A percentile compares a stretch with the other conserved stretches of the same genome.
phyloP scores from a whole-genome alignment of 305 asterid genomes.

The Solanum chacoense region DNA sequence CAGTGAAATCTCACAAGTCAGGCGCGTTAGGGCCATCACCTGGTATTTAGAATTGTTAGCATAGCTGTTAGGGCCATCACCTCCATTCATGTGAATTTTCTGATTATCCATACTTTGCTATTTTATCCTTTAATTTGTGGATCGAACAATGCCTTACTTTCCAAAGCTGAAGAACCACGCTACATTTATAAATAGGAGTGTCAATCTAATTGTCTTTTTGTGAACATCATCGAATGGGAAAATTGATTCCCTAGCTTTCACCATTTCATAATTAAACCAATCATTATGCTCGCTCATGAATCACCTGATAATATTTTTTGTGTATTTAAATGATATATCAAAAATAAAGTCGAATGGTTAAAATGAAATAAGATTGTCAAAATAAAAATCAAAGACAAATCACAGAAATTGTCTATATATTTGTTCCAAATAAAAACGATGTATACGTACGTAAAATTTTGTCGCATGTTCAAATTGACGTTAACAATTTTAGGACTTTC shows the following conservation, averaged over 20 bases:
- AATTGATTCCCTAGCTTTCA: not conserved
- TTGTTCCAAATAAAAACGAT: not conserved
- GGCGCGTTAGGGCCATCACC: constrained; percentile 11
- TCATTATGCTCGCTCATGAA: not conserved
- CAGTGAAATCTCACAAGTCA: not conserved
- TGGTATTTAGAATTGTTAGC: constrained; percentile 37
- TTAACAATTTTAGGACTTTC: not conserved
- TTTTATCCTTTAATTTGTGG: not conserved
- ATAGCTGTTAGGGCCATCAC: constrained; percentile 46
- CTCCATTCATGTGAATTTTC: constrained; percentile 34
- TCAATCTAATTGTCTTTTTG: not conserved
- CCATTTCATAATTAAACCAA: not conserved
- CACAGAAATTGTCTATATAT: not conserved
- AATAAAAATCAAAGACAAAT: not conserved
- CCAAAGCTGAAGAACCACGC: not conserved
- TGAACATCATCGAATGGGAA: not conserved
- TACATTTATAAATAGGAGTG: not conserved
- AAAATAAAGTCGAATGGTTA: not conserved
- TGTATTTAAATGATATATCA: not conserved
- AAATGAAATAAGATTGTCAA: not conserved
- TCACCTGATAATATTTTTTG: not conserved
- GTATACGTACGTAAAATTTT: not conserved
- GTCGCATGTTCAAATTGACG: not conserved
- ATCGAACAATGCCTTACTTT: not conserved
- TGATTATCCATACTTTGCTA: not conserved